Conservation (phyloP, 331 rosid species). For the Malus hybrid region DNA sequence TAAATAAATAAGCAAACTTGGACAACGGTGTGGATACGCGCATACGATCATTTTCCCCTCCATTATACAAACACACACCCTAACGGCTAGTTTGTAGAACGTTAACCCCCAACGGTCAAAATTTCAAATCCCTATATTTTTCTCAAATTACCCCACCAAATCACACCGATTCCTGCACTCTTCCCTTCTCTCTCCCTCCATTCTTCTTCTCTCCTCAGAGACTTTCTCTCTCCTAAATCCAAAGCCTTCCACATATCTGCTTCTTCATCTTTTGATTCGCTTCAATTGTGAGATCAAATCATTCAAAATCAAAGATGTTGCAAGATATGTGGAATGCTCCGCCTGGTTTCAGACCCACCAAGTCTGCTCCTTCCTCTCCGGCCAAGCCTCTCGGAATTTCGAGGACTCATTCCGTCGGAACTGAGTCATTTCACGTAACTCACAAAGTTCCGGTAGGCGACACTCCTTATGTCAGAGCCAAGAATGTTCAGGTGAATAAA, state of each 20-base stretch:
- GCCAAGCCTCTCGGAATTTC: slow-evolving; percentile 73
- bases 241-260: background rate
- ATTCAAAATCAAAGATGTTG: slow-evolving; percentile 25
- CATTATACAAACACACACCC: background rate
- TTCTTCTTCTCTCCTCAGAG: background rate
- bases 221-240: background rate
- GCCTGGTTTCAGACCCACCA: slow-evolving; percentile 85
- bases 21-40: background rate
- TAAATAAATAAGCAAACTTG: too few relatives aligned
- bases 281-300: background rate
- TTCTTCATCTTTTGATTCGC: background rate
- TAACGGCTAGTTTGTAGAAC: slow-evolving; percentile 75
- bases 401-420: slow-evolving; percentile 47
- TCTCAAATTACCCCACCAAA: slow-evolving; percentile 12
- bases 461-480: slow-evolving; percentile 92
- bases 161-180: slow-evolving; percentile 6
- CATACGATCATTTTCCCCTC: background rate
- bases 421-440: slow-evolving; percentile 61
- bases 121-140: slow-evolving; percentile 32
- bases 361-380: slow-evolving; percentile 94
- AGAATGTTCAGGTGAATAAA: slow-evolving; percentile 71
- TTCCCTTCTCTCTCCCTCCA: background rate
- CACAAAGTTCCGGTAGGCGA: slow-evolving; percentile 88
- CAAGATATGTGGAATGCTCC: slow-evolving; percentile 97
- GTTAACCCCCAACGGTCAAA: slow-evolving; percentile 43